Conservation (phyloP, 495 filamentous ascomycete genomes). For the Aspergillus avenaceus region DNA sequence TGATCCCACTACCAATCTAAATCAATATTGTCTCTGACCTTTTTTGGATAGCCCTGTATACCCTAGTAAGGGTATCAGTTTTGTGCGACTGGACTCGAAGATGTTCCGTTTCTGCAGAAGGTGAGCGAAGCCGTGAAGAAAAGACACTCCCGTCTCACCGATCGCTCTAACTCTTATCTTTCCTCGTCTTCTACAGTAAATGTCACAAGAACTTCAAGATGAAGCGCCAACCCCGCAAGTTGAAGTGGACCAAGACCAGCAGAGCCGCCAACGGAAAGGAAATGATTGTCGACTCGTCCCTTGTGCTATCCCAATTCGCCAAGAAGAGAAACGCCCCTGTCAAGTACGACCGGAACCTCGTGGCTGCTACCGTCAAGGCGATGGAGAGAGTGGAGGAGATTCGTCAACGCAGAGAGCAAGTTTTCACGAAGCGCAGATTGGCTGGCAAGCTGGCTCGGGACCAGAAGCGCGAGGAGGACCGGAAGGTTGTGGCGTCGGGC, state of each 20-base stretch:
- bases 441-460: constrained; percentile 80
- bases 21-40: not conserved
- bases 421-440: constrained; percentile 90
- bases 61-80: constrained; percentile 86
- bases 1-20: not conserved
- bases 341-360: constrained; percentile 89
- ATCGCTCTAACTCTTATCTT: constrained; percentile 40
- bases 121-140: not conserved
- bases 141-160: constrained; percentile 38
- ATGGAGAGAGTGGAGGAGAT: constrained; percentile 93
- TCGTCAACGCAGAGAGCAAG: constrained; percentile 71
- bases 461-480: constrained; percentile 60
- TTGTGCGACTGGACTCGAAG: constrained; percentile 47
- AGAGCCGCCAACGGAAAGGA: constrained; percentile 80
- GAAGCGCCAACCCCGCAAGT: constrained; percentile 82
- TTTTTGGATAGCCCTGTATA: constrained; percentile 57
- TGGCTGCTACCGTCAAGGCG: constrained; percentile 79
- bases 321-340: constrained; percentile 90
- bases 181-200: constrained; percentile 84
- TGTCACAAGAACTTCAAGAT: constrained; percentile 99
- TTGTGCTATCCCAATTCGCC: constrained; percentile 86
- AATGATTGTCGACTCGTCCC: constrained; percentile 90
- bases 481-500: constrained; percentile 86
- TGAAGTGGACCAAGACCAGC: constrained; percentile 79
- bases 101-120: constrained; percentile 4